Percentiles rank a stretch among this genome's conserved stretches.
Evolutionary conservation across 2,329 filamentous ascomycete species (phyloP).

Genomic region (Pseudocercospora macadamiae): DNA sequence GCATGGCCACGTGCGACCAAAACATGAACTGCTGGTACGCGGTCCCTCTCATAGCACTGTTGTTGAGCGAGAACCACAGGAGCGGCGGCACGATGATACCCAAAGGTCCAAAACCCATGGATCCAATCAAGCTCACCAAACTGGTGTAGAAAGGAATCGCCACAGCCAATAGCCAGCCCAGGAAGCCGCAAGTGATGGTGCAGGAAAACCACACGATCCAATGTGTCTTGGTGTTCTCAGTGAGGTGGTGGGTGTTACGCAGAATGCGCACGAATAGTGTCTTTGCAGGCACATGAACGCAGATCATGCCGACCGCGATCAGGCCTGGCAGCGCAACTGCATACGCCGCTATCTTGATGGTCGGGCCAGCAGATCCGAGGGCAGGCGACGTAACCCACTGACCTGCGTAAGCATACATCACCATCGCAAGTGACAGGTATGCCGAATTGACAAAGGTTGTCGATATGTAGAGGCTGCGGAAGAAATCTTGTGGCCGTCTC

Average conservation of each 20-base stretch:
- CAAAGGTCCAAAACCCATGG: conserved; percentile 17
- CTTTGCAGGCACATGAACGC: conserved; percentile 25
- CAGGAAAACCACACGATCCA: conserved; percentile 23
- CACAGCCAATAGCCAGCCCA: conserved; percentile 22
- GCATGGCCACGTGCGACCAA: conserved; percentile 13
- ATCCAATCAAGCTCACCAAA: conserved; percentile 24
- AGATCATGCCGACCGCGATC: conserved; percentile 26
- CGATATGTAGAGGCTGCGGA: conserved; percentile 35
- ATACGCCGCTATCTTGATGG: conserved; percentile 50
- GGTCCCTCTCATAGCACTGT: not conserved
- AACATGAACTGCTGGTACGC: conserved; percentile 7
- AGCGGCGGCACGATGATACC: conserved; percentile 16
- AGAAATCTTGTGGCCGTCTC: conserved; percentile 39
- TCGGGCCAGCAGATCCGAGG: conserved; percentile 47
- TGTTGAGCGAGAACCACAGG: conserved; percentile 19
- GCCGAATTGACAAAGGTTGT: conserved; percentile 22
- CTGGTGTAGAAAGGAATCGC: conserved; percentile 23
- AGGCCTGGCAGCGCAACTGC: conserved; percentile 37
- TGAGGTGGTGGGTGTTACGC: conserved; percentile 24
- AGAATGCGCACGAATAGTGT: conserved; percentile 28
- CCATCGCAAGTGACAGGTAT: conserved; percentile 42
- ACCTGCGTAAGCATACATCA: conserved; percentile 52
- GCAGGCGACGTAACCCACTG: conserved; percentile 51
- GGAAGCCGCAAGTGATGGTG: conserved; percentile 13
- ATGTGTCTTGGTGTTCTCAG: conserved; percentile 22